Evolutionary conservation across 2,329 filamentous ascomycete species (phyloP), one percentile per base, ranked within the genome.

Genomic region (Hypoxylon sp.): DNA sequence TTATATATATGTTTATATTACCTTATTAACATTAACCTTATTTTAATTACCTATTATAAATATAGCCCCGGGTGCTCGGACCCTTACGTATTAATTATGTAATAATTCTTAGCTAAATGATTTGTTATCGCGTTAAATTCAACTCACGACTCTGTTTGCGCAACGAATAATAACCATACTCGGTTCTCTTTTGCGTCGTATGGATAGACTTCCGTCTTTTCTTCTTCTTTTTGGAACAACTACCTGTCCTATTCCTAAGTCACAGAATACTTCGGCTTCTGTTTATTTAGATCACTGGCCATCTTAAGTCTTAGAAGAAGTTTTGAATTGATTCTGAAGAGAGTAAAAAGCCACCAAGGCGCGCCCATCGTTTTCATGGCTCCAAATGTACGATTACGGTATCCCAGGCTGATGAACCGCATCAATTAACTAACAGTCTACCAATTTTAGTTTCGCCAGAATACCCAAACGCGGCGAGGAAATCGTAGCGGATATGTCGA

Each of bases 401-500:
- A 58, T 19, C 29, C 22, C 19, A 35, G 44, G 11, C 44, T 5
- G 13, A 11, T 53, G 8, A 24, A 24, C 63, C 47, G 19, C 22
- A 10, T 1, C 24, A 24, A 11, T 37, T 37, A 24, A 60, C 67
- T 72, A 60, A 67, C 51, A 53, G 19, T 17, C 50, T 58, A 22
- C 24, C 33, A 13, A 51, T 35, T 63, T 33, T 52, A 77, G 73
- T 76, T 76, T 35, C 77, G 77, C 44, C 73, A 74, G 33, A 76
- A 76, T 59, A 76, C 72, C 47, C 78, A 88, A 81, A 89, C 87
- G 58, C 82, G 87, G 77, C 86, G 87, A 70, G 86, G 87, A 70
- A 86, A 85, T 68, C 84, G 87, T 63, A 81, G 84, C 70, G 85
- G 83, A 56, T 88, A 87, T 70, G 82, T 85, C 42, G 87, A 90